Base-by-base conservation (phyloP, 192 early-diverging fungal genomes). In the Lobosporangium transversale region DNA sequence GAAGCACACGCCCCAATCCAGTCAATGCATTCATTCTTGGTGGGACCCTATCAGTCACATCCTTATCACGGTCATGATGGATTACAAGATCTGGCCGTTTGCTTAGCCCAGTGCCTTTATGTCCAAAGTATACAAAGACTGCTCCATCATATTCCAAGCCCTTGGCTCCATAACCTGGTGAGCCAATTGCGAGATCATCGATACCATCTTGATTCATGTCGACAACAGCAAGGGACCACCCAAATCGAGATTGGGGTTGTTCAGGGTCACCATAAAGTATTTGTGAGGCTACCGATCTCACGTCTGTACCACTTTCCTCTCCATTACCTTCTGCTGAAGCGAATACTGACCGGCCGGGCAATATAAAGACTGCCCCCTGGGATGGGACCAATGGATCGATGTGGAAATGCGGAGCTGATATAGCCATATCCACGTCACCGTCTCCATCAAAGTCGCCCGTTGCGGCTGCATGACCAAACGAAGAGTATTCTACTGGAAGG, bases 121-220 rank as follows among this genome's bases (percentile, higher is more conserved):
- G 80, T 26, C 93, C 93, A 80, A 92, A 85, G 60, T 85, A 91
- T 4, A 94, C 82, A 69, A 86, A 88, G 10, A 95, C 83, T 1
- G 81, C 74, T 0, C 93, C 92, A 11, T 80, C 60, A 60, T 71
- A 37, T 24, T 20, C 8, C 57, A 81, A 8, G 56, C 73, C 27
- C 53, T 76, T 48, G 40, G 63, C 59, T 35, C 65, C 80, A 53
- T 80, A 74, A 23, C 50, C 84, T 33, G 89, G 92, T 36, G 84
- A 88, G 45, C 89, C 86, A 8, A 97, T 85, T 4, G 83, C 93
- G 36, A 97, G 79, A 74, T 97, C 94, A 67, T 94, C 94, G 21
- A 95, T 88, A 0, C 95, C 94, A 68, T 97, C 95, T 15, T 80
- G 64, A 64, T 97, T 97, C 21, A 93, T 79, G 70, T 97, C 95